Base-by-base conservation (phyloP, 768 basidiomycete species). In the Lactifluus rugatus region DNA sequence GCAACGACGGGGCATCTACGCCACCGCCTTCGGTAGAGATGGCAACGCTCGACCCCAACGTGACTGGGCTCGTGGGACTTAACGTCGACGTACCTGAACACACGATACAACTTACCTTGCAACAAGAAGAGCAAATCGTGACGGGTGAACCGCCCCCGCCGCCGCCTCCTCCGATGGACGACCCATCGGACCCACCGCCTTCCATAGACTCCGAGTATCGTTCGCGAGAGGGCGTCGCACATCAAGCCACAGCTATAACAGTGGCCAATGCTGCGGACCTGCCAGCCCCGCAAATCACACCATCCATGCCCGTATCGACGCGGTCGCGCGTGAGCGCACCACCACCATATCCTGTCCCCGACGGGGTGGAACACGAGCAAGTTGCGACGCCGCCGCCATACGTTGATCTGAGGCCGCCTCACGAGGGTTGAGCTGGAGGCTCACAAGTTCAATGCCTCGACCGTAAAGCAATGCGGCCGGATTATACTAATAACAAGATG, bases 171-270 rank as follows among this genome's bases (percentile, higher is more conserved):
- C 82, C 84, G 34, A 78, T 91, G 74, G 90, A 93, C 65, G 90
- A 93, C 69, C 90, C 90, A 21, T 84, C 83, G 2, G 90, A 93
- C 68, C 90, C 89, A 21, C 90, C 90, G 5, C 90, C 90, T 13
- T 88, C 87, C 6, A 93, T 93, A 64, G 87, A 93, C 70, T 89
- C 87, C 9, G 85, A 83, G 49, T 89, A 85, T 66, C 77, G 77
- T 64, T 72, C 73, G 7, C 64, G 66, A 3, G 67, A 67, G 21
- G 67, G 72, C 57, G 59, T 62, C 52, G 13, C 69, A 52, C 49
- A 63, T 61, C 58, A 66, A 52, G 26, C 19, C 58, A 37, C 61
- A 57, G 28, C 65, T 9, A 65, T 49, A 25, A 56, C 21, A 63
- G 60, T 48, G 6, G 46, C 68, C 14, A 34, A 11, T 34, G 47